These are phyloP conservation scores for Clavariopsis aquatica DNA, from an alignment of 495 filamentous ascomycete species.

Conservation along the genomic window DNA sequence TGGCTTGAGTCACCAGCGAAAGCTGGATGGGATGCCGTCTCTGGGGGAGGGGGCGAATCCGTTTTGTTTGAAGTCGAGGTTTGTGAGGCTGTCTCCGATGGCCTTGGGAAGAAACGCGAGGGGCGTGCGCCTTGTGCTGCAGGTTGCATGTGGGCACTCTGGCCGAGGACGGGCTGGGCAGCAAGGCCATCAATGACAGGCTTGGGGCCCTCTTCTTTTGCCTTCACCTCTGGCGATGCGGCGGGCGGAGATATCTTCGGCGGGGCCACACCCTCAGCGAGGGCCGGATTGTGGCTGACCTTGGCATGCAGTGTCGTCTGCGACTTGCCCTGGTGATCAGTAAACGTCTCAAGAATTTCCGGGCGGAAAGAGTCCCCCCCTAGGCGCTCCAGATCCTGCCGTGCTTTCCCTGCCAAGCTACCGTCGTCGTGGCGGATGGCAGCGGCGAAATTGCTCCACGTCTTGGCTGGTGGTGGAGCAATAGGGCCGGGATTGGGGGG, in stretches of 20 bases:
- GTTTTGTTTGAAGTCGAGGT: slow-evolving; percentile 15
- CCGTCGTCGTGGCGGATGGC: slow-evolving; percentile 25
- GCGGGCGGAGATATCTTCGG: slow-evolving; percentile 1
- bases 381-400: slow-evolving; percentile 17
- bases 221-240: slow-evolving; percentile 8
- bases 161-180: slow-evolving; percentile 10
- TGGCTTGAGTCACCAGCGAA: slow-evolving; percentile 36
- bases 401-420: slow-evolving; percentile 9
- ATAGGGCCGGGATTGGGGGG: slow-evolving; percentile 38
- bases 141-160: slow-evolving; percentile 12
- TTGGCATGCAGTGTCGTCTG: slow-evolving; percentile 18
- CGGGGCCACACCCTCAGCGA: background rate
- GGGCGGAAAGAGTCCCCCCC: slow-evolving; percentile 26
- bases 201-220: slow-evolving; percentile 19
- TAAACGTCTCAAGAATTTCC: slow-evolving; percentile 27
- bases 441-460: slow-evolving; percentile 27
- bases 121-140: slow-evolving; percentile 19
- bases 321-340: slow-evolving; percentile 17
- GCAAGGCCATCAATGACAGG: slow-evolving; percentile 3
- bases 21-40: slow-evolving; percentile 41
- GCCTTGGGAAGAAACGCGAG: slow-evolving; percentile 36
- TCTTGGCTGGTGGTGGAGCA: slow-evolving; percentile 38
- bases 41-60: slow-evolving; percentile 43
- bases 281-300: slow-evolving; percentile 11
- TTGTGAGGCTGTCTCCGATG: slow-evolving; percentile 10